Evolutionary conservation across 345 rosid species (phyloP).

Genomic region (Triadica sebifera): DNA sequence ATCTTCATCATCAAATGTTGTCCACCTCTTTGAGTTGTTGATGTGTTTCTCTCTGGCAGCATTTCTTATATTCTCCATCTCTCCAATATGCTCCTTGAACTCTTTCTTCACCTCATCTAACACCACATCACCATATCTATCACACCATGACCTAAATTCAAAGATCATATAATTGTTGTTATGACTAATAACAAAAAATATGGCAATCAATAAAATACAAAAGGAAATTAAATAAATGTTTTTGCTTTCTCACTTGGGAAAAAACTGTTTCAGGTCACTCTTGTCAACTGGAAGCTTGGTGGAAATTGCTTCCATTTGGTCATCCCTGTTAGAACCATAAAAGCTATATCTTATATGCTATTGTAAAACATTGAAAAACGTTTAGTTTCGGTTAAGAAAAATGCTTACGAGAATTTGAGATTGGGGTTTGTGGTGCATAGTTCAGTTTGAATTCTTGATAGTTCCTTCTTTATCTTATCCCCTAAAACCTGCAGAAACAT

Average conservation of each 20-base stretch:
- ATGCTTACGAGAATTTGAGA: conserved; percentile 60
- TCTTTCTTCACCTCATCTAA: conserved; percentile 71
- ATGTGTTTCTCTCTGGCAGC: conserved; percentile 40
- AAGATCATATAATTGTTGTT: background rate
- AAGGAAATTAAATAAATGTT: background rate
- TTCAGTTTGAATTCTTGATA: conserved; percentile 60
- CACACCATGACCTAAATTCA: conserved; percentile 60
- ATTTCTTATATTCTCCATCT: conserved; percentile 55
- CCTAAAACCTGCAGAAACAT: conserved; percentile 50
- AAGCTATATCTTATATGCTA: background rate
- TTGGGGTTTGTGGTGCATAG: conserved; percentile 53
- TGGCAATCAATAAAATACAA: background rate
- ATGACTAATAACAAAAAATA: too few relatives aligned
- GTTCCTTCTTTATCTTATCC: conserved; percentile 68
- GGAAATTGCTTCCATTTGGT: conserved; percentile 75
- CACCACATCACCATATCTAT: conserved; percentile 62
- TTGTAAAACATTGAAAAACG: too few relatives aligned
- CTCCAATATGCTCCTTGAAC: conserved; percentile 70
- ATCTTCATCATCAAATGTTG: conserved; percentile 53
- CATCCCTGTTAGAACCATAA: conserved; percentile 43
- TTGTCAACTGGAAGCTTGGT: conserved; percentile 76
- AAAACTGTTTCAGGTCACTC: conserved; percentile 59
- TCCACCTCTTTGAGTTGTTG: conserved; percentile 51
- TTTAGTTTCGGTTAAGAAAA: background rate
- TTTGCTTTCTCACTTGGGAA: conserved; percentile 53